Conservation (phyloP, 2,329 filamentous ascomycete genomes). For the Tolypocladium cylindrosporum region DNA sequence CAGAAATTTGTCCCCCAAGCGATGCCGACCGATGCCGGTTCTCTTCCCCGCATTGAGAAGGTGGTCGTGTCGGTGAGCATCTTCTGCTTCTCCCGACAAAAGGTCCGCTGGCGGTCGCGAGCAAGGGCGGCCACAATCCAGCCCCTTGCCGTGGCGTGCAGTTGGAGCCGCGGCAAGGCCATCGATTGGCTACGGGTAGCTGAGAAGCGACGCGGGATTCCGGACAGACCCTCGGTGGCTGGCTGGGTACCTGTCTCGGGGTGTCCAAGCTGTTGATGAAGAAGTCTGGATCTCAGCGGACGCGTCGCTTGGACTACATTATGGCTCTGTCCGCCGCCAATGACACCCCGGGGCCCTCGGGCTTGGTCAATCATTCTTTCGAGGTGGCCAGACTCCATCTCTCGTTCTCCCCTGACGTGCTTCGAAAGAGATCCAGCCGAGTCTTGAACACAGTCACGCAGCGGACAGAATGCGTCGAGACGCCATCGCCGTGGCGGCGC, state of each 20-base stretch:
- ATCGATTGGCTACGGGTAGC: not conserved
- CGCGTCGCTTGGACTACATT: not conserved
- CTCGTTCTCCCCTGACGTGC: not conserved
- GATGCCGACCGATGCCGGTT: not conserved
- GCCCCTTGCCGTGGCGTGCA: not conserved
- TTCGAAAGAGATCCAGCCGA: too few species aligned
- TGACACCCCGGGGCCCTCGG: not conserved
- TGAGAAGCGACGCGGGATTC: not conserved
- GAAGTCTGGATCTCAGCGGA: not conserved
- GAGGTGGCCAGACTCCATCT: not conserved
- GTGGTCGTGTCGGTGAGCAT: not conserved
- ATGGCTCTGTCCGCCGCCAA: not conserved
- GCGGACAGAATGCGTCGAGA: not conserved
- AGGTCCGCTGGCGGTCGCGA: not conserved
- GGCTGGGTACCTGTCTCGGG: not conserved
- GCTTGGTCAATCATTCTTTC: not conserved
- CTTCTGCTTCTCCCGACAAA: not conserved
- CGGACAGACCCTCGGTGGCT: not conserved
- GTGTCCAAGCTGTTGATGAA: not conserved
- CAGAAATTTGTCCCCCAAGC: not conserved
- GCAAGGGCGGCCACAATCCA: not conserved
- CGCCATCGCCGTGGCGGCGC: slow-evolving; percentile 1
- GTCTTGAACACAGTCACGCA: not conserved
- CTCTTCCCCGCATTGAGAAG: not conserved
- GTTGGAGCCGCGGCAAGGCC: not conserved